Conservation (phyloP, 768 basidiomycete genomes). For the Lactifluus volemus region DNA sequence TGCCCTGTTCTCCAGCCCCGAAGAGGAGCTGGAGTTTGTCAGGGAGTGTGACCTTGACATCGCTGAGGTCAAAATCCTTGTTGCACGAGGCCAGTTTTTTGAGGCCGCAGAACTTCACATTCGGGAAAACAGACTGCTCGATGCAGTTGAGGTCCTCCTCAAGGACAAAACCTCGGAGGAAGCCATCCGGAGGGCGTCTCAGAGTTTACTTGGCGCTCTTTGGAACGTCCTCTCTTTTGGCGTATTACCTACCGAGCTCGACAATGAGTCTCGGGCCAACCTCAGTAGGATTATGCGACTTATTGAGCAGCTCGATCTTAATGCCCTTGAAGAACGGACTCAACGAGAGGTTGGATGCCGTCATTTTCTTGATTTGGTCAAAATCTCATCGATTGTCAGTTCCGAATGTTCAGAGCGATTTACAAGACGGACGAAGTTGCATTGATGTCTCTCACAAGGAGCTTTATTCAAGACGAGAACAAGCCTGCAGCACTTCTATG, state of each 20-base stretch:
- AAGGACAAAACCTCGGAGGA: conserved; percentile 24
- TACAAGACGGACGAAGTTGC: not conserved
- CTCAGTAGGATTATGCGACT: conserved; percentile 3
- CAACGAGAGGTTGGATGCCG: not conserved
- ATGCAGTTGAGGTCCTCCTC: conserved; percentile 41
- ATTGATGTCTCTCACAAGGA: not conserved
- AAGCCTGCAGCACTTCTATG: conserved; percentile 15
- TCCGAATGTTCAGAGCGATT: conserved; percentile 11
- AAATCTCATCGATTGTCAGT: not conserved
- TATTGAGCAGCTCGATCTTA: not conserved
- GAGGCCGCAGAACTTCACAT: conserved; percentile 46
- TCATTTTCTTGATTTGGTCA: not conserved
- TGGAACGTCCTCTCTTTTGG: conserved; percentile 39
- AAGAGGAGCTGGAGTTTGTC: conserved; percentile 50
- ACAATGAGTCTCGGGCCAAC: not conserved
- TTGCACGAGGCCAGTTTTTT: conserved; percentile 30
- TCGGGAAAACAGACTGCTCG: conserved; percentile 35
- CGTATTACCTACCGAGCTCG: not conserved
- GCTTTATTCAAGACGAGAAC: not conserved
- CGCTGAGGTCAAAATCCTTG: conserved; percentile 39
- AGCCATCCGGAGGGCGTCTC: conserved; percentile 30
- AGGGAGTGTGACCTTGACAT: conserved; percentile 45
- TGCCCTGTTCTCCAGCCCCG: conserved; percentile 38
- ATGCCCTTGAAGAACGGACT: not conserved
- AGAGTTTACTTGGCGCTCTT: conserved; percentile 37